Base-by-base conservation (phyloP, 1,284 basidiomycete species). In the Fomitiporia mediterranea region DNA sequence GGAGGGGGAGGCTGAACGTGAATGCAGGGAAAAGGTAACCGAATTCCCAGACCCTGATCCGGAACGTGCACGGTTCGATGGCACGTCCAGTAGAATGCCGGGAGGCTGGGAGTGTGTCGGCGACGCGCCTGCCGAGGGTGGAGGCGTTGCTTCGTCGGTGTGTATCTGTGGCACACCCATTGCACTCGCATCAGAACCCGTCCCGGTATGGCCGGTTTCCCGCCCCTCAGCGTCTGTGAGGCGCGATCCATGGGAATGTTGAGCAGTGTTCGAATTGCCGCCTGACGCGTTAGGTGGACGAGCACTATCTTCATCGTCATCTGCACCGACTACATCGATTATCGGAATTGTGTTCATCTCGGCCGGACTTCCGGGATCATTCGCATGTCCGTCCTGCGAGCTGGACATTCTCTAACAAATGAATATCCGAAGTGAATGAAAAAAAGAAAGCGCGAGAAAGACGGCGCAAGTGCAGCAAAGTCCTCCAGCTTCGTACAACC, bases 41-140 rank as follows among this genome's bases (percentile, higher is more conserved):
- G 55, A 56, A 23, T 34, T 42, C 17, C 47, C 55, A 8, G 55
- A 56, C 3, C 37, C 55, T 17, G 55, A 56, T 23, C 55, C 55
- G 9, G 55, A 56, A 25, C 56, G 56, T 39, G 51, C 46, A 7
- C 44, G 51, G 21, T 35, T 43, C 11, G 56, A 50, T 19, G 56
- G 56, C 11, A 58, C 56, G 21, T 54, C 56, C 46, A 58, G 39
- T 30, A 56, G 32, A 5, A 56, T 56, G 5, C 55, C 55, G 15
- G 28, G 55, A 5, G 49, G 55, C 23, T 55, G 53, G 38, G 32
- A 7, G 9, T 35, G 46, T 13, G 54, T 39, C 21, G 49, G 39
- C 21, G 55, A 39, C 3, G 21, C 50, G 27, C 37, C 50, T 17
- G 37, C 50, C 13, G 46, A 35, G 32, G 38, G 46, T 32, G 37